Conservation (phyloP, 2,329 filamentous ascomycete species). For the Paecilomyces fulvus region DNA sequence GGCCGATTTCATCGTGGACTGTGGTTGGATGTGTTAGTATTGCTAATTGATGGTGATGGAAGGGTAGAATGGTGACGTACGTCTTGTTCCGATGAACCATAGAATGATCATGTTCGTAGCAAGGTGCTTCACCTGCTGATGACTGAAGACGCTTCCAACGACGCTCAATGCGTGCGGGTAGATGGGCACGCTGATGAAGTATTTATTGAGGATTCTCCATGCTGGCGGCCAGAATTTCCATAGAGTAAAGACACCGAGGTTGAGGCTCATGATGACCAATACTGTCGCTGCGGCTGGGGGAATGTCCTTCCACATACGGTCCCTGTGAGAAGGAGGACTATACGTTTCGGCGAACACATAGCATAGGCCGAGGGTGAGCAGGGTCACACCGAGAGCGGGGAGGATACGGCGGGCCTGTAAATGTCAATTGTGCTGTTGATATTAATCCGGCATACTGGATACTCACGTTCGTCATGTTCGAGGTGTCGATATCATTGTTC, state of each 20-base stretch:
- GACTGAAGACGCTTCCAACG: slow-evolving; percentile 49
- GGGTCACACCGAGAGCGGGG: slow-evolving; percentile 33
- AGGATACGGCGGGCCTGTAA: slow-evolving; percentile 37
- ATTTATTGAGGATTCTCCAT: slow-evolving; percentile 49
- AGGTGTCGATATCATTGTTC: slow-evolving; percentile 23
- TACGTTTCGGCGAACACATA: slow-evolving; percentile 42
- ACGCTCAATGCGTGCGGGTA: slow-evolving; percentile 46
- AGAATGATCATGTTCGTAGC: slow-evolving; percentile 47
- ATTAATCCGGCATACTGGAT: not conserved
- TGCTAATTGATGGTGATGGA: slow-evolving; percentile 6
- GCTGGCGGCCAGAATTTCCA: slow-evolving; percentile 45
- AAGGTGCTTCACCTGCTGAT: slow-evolving; percentile 46
- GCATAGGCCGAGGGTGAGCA: slow-evolving; percentile 33
- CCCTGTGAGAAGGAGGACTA: slow-evolving; percentile 37
- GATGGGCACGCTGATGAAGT: slow-evolving; percentile 45
- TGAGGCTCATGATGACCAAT: slow-evolving; percentile 41
- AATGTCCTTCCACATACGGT: slow-evolving; percentile 42
- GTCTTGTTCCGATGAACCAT: slow-evolving; percentile 45
- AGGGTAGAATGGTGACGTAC: slow-evolving; percentile 21
- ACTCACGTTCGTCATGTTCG: slow-evolving; percentile 28
- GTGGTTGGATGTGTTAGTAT: not conserved
- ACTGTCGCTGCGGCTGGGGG: slow-evolving; percentile 47
- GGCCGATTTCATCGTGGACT: slow-evolving; percentile 49
- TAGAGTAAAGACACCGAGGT: slow-evolving; percentile 42
- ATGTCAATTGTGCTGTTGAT: not conserved